Evolutionary conservation across 495 filamentous ascomycete species (phyloP), one percentile per base, ranked within the genome.

Genomic region (Penicillium nucicola): DNA sequence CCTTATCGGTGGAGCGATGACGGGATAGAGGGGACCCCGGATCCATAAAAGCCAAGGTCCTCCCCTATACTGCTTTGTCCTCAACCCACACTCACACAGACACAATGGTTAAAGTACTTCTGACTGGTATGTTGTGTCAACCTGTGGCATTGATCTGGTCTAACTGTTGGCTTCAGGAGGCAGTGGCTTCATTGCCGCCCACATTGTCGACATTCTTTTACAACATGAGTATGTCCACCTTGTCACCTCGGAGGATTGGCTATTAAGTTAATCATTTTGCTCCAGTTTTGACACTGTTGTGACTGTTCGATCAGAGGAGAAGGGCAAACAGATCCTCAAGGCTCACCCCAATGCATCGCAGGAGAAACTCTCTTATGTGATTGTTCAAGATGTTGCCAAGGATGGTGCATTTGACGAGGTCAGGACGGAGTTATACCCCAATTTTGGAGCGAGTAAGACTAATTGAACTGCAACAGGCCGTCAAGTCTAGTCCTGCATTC

Each of bases 321-420:
- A 97, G 64, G 91, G 86, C 15, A 69, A 88, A 40, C 81, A 75
- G 52, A 90, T 96, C 63, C 79, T 83, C 14, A 68, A 81, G 15
- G 84, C 85, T 13, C 83, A 92, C 65, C 79, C 85, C 0, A 60
- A 77, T 20, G 61, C 74, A 3, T 56, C 77, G 31, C 79, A 81
- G 42, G 83, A 80, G 15, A 82, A 85, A 57, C 83, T 97, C 11
- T 79, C 79, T 45, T 90, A 87, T 52, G 78, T 77, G 43, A 84
- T 96, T 61, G 90, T 96, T 5, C 80, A 85, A 44, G 91, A 97
- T 67, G 89, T 97, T 57, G 88, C 88, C 2, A 52, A 82, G 52
- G 78, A 79, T 35, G 76, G 80, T 33, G 88, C 89, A 53, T 95
- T 95, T 65, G 88, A 95, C 55, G 75, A 90, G 58, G 87, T 76